These are phyloP conservation scores for Papiliotrema nemorosa DNA, from an alignment of 1,284 basidiomycete species.

Conservation along the genomic window DNA sequence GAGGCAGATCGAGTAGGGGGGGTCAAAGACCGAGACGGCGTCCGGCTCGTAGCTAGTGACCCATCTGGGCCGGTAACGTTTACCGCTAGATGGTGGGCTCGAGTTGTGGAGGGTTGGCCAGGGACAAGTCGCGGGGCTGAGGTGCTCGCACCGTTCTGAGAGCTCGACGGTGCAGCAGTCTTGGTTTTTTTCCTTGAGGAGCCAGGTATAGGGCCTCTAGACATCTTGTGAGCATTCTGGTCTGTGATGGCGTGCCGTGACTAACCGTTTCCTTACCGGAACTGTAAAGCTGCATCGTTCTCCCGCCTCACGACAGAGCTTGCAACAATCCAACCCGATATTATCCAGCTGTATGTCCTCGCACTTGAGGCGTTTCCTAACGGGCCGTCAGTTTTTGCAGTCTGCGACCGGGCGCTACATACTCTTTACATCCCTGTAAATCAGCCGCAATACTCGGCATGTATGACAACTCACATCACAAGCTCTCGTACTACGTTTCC, in stretches of 20 bases:
- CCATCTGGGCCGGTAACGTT: not conserved
- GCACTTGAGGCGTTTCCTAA: not conserved
- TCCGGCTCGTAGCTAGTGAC: not conserved
- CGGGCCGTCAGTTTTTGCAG: no score
- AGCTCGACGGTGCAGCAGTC: no score
- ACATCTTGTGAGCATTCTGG: not conserved
- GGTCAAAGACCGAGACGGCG: not conserved
- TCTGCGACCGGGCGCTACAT: no score
- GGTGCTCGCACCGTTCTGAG: no score
- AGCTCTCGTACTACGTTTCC: not conserved
- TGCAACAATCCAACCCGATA: not conserved
- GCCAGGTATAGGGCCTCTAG: not conserved
- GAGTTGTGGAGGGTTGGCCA: no score
- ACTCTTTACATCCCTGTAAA: constrained; percentile 2
- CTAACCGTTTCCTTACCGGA: not conserved
- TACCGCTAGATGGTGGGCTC: no score
- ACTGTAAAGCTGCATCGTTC: not conserved
- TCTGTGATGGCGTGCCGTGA: not conserved
- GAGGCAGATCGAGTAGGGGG: not conserved
- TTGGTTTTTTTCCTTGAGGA: no score
- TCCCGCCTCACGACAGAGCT: not conserved
- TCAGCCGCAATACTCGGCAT: not conserved
- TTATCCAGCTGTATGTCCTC: not conserved
- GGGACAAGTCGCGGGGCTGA: no score
- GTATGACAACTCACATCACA: not conserved